Evolutionary conservation across 2,329 filamentous ascomycete genomes (phyloP), one percentile per base, ranked within the genome.

Genomic region (Phoma herbarum): DNA sequence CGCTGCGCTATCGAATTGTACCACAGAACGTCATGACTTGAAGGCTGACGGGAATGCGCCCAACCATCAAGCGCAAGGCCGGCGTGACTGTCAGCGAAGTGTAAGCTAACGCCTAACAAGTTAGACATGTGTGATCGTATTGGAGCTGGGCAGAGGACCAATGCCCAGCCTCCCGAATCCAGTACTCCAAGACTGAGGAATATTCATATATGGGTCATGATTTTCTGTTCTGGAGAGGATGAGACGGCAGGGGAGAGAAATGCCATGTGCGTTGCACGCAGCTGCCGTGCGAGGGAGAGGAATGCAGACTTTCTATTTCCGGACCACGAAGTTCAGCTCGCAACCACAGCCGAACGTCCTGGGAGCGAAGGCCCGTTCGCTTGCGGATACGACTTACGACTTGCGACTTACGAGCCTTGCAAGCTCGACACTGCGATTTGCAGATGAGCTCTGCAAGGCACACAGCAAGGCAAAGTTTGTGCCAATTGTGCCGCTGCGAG

Each of bases 181-280:
- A 7, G 37, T 48, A 18, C 26, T 52, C 18, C 6, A 23, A 43
- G 25, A 37, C 12, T 8, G 47, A 50, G 20, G 22, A 31, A 14
- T 14, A 9, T 39, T 20, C 14, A 43, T 26, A 23, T 20, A n/a
- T n/a, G 6, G 12, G 23, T 8, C n/a, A n/a, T n/a, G n/a, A n/a
- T n/a, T n/a, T n/a, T n/a, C n/a, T n/a, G n/a, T n/a, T n/a, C n/a
- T n/a, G n/a, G n/a, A n/a, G n/a, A n/a, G n/a, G n/a, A n/a, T n/a
- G n/a, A n/a, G n/a, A n/a, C n/a, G n/a, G n/a, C n/a, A n/a, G n/a
- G n/a, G n/a, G n/a, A n/a, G n/a, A n/a, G n/a, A n/a, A 7, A 50
- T 49, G 46, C 53, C 53, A 57, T 57, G 47, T 57, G 53, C 39
- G 53, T 50, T 50, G 46, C 53, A 57, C 53, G 53, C 46, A 41